Percentiles rank a stretch among this genome's conserved stretches.
Evolutionary conservation across 345 rosid genomes (phyloP).

Genomic region (Boechera stricta): DNA sequence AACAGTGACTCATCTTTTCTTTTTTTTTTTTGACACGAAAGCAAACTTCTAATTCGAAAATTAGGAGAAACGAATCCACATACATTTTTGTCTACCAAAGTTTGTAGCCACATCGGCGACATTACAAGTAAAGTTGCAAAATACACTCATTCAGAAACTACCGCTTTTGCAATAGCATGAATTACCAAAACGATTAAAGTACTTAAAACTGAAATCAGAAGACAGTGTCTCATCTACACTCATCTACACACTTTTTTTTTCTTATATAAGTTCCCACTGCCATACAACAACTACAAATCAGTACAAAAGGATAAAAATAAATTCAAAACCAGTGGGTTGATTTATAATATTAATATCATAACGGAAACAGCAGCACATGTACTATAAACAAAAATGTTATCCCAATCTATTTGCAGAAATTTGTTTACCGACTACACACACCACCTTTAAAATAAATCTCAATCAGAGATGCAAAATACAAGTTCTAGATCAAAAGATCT

Average conservation of each 20-base stretch:
- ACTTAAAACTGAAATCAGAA: too few species aligned
- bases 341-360: slow-evolving; percentile 22
- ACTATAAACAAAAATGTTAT: slow-evolving; percentile 19
- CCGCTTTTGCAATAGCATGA: too few species aligned
- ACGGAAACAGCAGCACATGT: slow-evolving; percentile 48
- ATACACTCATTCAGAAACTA: too few species aligned
- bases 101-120: too few species aligned
- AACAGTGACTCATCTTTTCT: slow-evolving; percentile 1
- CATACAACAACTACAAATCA: slow-evolving; percentile 31
- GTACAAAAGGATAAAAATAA: neutral
- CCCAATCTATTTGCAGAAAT: slow-evolving; percentile 39
- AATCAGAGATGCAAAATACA: slow-evolving; percentile 18
- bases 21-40: too few species aligned
- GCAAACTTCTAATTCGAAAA: too few species aligned
- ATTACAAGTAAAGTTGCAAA: too few species aligned
- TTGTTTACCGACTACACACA: slow-evolving; percentile 39
- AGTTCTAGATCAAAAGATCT: slow-evolving; percentile 10
- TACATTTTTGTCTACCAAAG: too few species aligned
- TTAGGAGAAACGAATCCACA: too few species aligned
- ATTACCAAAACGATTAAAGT: too few species aligned
- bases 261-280: neutral
- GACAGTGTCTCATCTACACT: neutral
- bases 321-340: slow-evolving; percentile 7
- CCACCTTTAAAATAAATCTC: slow-evolving; percentile 9
- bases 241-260: neutral